Base-by-base conservation (phyloP, 2,329 filamentous ascomycete species). In the Fusarium nisikadoi region DNA sequence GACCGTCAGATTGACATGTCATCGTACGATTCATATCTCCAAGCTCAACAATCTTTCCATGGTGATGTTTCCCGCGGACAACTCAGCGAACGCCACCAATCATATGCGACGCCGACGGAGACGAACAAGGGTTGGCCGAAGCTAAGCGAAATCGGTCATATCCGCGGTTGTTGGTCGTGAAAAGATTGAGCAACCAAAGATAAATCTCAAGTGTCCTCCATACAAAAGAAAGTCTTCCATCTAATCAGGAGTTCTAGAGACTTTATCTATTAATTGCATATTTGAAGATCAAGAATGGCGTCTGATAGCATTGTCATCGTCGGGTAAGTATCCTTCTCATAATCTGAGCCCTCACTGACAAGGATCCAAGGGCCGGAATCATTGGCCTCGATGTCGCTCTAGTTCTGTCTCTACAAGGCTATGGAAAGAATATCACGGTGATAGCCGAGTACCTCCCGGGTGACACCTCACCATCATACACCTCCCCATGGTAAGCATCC, bases 221-320 rank as follows among this genome's bases (percentile, higher is more conserved):
- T 8, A 6, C 5, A n/a, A n/a, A 2, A 8, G 23, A 1, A 8
- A 19, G 12, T 20, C 17, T 20, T 20, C 19, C 5, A 16, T 55
- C 16, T 20, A 27, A 6, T 45, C n/a, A 11, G 2, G 0, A 4
- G 9, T 8, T 2, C 27, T 8, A 11, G 25, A 36, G 2, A 1
- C 1, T 9, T 9, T 1, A 13, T 17, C 5, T 13, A 4, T 33
- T 2, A 9, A 10, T 10, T 7, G 8, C 2, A 23, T 10, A 49
- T 3, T 6, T 2, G 0, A 19, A 35, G 16, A 14, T 9, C 13
- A 14, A 33, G n/a, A 35, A 63, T 63, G 60, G 6, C 54, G 3
- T 50, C 60, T 6, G 38, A 63, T 17, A 50, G 60, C 2, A 61
- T 63, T 17, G 17, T 61, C 11, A 45, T 61, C 8, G 60, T 63